phyloP scores from a whole-genome alignment of 805 yeast species.

The Metschnikowia matae region DNA sequence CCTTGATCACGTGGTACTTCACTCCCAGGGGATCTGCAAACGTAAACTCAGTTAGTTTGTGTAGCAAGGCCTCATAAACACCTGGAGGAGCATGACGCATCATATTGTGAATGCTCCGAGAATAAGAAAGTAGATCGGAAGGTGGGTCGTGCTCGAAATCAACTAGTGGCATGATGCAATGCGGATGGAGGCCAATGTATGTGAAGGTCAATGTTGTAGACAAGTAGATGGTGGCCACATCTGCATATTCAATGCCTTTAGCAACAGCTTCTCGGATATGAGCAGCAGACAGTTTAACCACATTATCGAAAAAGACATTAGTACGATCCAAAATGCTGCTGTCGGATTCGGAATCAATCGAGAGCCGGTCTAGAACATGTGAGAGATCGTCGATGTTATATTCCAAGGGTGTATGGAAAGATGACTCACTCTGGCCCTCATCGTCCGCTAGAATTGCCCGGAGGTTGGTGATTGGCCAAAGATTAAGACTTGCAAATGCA shows the following conservation, averaged over 20 bases:
- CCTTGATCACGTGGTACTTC: neutral
- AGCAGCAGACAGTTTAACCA: slow-evolving; percentile 8
- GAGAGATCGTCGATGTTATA: slow-evolving; percentile 3
- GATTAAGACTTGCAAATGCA: slow-evolving; percentile 23
- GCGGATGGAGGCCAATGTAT: slow-evolving; percentile 31
- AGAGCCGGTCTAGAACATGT: slow-evolving; percentile 10
- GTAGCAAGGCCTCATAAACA: slow-evolving; percentile 5
- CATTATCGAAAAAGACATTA: slow-evolving; percentile 20
- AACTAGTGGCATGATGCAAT: slow-evolving; percentile 26
- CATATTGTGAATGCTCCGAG: slow-evolving; percentile 7
- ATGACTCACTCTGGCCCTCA: neutral
- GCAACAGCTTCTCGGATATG: slow-evolving; percentile 7
- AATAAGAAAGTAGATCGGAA: slow-evolving; percentile 20
- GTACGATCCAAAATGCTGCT: slow-evolving; percentile 19
- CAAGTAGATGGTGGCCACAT: slow-evolving; percentile 8
- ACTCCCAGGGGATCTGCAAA: slow-evolving; percentile 1
- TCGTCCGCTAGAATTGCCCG: slow-evolving; percentile 8
- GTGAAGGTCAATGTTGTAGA: slow-evolving; percentile 24
- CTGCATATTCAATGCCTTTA: slow-evolving; percentile 4
- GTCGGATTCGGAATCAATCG: slow-evolving; percentile 10
- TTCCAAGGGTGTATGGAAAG: neutral
- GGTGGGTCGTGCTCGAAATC: slow-evolving; percentile 17
- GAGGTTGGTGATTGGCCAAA: slow-evolving; percentile 24
- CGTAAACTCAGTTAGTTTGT: slow-evolving; percentile 6
- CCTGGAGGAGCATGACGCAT: slow-evolving; percentile 2